Evolutionary conservation across 2,329 filamentous ascomycete species (phyloP).

Genomic region (Monosporascus sp.): DNA sequence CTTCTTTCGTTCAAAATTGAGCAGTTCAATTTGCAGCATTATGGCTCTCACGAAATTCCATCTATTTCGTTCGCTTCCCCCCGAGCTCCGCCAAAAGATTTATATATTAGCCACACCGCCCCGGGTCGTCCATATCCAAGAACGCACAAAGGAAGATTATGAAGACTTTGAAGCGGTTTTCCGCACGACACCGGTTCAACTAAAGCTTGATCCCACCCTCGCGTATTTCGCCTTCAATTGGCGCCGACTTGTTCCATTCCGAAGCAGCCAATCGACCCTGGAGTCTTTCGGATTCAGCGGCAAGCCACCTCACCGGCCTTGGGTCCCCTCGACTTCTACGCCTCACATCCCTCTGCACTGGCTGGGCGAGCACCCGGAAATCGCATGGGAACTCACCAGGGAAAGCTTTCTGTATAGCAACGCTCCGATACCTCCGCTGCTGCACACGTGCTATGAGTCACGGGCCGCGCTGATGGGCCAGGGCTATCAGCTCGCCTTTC

Average conservation of each 20-base stretch:
- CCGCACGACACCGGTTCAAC: not conserved
- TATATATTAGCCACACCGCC: conserved; percentile 7
- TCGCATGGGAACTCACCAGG: conserved; percentile 2
- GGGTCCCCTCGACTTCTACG: conserved; percentile 1
- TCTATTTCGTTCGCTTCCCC: conserved; percentile 1
- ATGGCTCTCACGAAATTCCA: not conserved
- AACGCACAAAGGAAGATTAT: not conserved
- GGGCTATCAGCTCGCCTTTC: conserved; percentile 3
- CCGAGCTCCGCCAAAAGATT: conserved; percentile 5
- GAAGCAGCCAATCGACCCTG: not conserved
- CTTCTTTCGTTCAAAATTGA: too few species aligned
- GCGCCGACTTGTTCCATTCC: not conserved
- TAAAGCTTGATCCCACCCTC: conserved; percentile 2
- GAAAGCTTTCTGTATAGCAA: conserved; percentile 5
- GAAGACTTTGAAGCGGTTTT: not conserved
- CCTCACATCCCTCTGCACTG: conserved; percentile 2
- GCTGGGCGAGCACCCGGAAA: conserved; percentile 1
- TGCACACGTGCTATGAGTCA: conserved; percentile 5
- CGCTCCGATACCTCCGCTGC: conserved; percentile 3
- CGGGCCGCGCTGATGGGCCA: conserved; percentile 1
- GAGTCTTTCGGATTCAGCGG: conserved; percentile 3
- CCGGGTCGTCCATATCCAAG: conserved; percentile 5
- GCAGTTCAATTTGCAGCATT: too few species aligned
- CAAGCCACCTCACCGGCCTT: not conserved
- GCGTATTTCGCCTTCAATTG: conserved; percentile 4